These are phyloP conservation scores for Camelina sativa DNA, from an alignment of 345 rosid genomes.

Conservation along the genomic window DNA sequence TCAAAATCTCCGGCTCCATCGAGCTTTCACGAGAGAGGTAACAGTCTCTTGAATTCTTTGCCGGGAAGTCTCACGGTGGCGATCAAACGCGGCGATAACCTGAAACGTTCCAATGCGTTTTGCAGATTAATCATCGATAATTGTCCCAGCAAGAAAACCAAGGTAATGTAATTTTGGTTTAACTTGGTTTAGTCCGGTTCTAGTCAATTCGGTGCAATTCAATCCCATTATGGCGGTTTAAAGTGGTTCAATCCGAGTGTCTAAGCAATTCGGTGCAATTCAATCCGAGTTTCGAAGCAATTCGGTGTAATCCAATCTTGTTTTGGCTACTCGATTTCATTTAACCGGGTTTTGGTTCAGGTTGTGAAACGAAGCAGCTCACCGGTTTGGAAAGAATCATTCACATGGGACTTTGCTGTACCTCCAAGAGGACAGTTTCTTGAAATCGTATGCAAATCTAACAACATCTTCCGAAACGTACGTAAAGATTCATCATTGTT, in stretches of 20 bases:
- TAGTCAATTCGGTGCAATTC: not conserved
- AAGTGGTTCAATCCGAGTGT: not conserved
- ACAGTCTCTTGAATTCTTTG: constrained; percentile 75
- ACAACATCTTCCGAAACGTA: constrained; percentile 78
- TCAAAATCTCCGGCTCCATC: constrained; percentile 56
- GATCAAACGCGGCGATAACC: constrained; percentile 76
- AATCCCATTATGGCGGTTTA: no score
- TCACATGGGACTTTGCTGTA: constrained; percentile 84
- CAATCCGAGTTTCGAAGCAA: not conserved
- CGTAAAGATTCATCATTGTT: not conserved
- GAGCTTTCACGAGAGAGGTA: constrained; percentile 81
- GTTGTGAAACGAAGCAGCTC: constrained; percentile 71
- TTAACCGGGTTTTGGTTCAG: constrained; percentile 45
- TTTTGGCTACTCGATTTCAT: not conserved
- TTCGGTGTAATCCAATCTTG: not conserved
- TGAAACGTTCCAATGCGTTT: constrained; percentile 85
- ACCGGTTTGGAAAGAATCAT: constrained; percentile 93
- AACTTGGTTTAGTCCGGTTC: not conserved
- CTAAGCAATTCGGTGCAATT: not conserved
- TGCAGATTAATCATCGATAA: constrained; percentile 77
- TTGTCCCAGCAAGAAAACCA: constrained; percentile 77
- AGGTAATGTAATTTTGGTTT: constrained; percentile 50
- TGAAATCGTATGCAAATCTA: constrained; percentile 87
- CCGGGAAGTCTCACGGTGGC: constrained; percentile 87
- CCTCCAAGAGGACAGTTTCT: constrained; percentile 90